Base-by-base conservation (phyloP, 2,329 filamentous ascomycete genomes). In the Colletotrichum plurivorum region DNA sequence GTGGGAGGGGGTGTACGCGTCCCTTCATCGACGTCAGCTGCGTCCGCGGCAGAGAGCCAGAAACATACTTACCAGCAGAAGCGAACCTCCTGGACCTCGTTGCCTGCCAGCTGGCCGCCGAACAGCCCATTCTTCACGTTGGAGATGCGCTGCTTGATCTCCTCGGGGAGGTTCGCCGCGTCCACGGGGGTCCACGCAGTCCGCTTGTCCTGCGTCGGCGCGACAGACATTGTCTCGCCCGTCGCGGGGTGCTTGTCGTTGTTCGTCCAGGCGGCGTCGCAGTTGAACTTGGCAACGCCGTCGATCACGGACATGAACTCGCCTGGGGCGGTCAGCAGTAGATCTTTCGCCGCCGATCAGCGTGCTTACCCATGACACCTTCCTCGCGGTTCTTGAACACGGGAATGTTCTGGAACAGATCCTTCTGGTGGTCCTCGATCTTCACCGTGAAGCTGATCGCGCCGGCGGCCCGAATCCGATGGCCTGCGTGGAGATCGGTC, bases 261-360 rank as follows among this genome's bases (percentile, higher is more conserved):
- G 74, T 90, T 90, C 48, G 83, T 87, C 73, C 90, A 87, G 63
- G 87, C 88, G 20, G 84, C 82, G 57, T 89, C 83, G 73, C 88
- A 88, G 67, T 89, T 90, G 79, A 90, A 89, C 75, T 91, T 91
- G 67, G 91, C 81, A 2, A 86, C 79, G 1, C 85, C 84, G 39
- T 85, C 79, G 71, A 9, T 85, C 85, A 15, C 82, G 8, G 80
- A 82, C 80, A 83, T 82, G 57, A 80, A 79, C 72, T 83, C 81
- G 22, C 81, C 80, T 82, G 71, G 56, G 12, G 13, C 43, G 2
- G 46, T 71, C 49, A 70, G 45, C 72, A 66, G 63, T 62, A 55
- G 45, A 46, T 39, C 61, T 43, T 48, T 6, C 9, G 51, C 5
- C 7, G 15, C 15, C 16, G 41, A 9, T 18, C n/a, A 9, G 13